Conservation (phyloP, 108 stramenopile genomes). For the Fragilaria radians region DNA sequence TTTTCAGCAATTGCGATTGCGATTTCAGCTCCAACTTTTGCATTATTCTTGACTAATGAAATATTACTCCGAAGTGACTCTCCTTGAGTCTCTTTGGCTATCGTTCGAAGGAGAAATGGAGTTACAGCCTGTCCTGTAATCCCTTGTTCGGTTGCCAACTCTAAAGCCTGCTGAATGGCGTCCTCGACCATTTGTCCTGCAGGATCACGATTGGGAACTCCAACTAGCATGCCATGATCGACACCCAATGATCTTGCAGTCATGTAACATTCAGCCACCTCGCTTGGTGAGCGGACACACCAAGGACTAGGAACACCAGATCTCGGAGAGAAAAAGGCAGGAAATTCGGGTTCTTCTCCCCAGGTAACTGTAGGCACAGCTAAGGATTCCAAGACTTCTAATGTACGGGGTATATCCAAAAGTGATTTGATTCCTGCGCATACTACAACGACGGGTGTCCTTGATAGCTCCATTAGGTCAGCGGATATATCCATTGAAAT, state of each 20-base stretch:
- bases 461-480: conserved; percentile 88
- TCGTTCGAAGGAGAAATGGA: conserved; percentile 87
- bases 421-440: conserved; percentile 97
- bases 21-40: conserved; percentile 83
- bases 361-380: conserved; percentile 83
- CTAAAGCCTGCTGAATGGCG: conserved; percentile 78
- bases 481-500: conserved; percentile 86
- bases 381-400: conserved; percentile 96
- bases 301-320: conserved; percentile 59
- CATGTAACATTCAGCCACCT: conserved; percentile 67
- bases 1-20: conserved; percentile 61
- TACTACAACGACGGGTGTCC: conserved; percentile 91
- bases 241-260: conserved; percentile 49
- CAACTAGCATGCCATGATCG: conserved; percentile 80
- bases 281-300: conserved; percentile 54
- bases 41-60: conserved; percentile 88
- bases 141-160: conserved; percentile 45
- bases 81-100: conserved; percentile 67
- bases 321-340: conserved; percentile 93
- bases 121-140: conserved; percentile 86
- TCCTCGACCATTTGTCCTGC: conserved; percentile 76
- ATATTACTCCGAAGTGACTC: conserved; percentile 87
- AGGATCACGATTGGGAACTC: conserved; percentile 91
- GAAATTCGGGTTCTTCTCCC: conserved; percentile 80
- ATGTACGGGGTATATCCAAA: conserved; percentile 87